Evolutionary conservation across 1,139 yeast species (phyloP).

Genomic region (Yamadazyma trypodendri): DNA sequence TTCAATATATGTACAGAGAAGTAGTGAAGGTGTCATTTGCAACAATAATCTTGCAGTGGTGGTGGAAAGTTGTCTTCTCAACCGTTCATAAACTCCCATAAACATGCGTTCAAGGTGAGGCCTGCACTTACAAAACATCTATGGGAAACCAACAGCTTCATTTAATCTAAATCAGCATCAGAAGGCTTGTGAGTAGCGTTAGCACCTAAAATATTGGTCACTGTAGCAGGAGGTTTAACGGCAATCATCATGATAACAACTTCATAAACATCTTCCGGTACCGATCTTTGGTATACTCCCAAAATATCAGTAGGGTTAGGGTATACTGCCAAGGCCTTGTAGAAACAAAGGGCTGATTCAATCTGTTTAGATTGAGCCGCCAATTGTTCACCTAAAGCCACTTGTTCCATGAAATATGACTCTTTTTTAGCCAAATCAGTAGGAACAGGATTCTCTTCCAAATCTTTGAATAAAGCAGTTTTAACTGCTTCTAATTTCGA

Average conservation of each 20-base stretch:
- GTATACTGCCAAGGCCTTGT: slow-evolving; percentile 91
- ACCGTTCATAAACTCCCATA: too few species aligned
- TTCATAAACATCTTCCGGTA: slow-evolving; percentile 80
- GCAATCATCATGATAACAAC: slow-evolving; percentile 86
- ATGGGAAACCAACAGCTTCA: too few species aligned
- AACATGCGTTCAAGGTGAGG: too few species aligned
- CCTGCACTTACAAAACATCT: too few species aligned
- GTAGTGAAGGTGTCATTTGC: not conserved
- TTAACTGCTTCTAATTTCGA: slow-evolving; percentile 61
- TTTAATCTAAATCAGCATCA: slow-evolving; percentile 41
- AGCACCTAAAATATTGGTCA: slow-evolving; percentile 64
- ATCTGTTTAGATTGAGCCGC: slow-evolving; percentile 56
- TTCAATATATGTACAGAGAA: slow-evolving; percentile 1
- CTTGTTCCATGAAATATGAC: slow-evolving; percentile 76
- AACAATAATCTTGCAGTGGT: too few species aligned
- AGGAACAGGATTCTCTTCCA: slow-evolving; percentile 74
- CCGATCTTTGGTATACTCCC: slow-evolving; percentile 83
- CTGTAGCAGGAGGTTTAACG: slow-evolving; percentile 80
- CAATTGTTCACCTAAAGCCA: slow-evolving; percentile 78
- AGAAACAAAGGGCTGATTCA: slow-evolving; percentile 85
- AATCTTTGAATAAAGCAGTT: slow-evolving; percentile 59
- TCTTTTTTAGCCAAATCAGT: slow-evolving; percentile 69
- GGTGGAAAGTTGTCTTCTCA: too few species aligned
- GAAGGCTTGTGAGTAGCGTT: slow-evolving; percentile 23
- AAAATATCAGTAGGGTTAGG: slow-evolving; percentile 93